phyloP scores from a whole-genome alignment of 2,329 filamentous ascomycete genomes.

The Exophiala aquamarina region DNA sequence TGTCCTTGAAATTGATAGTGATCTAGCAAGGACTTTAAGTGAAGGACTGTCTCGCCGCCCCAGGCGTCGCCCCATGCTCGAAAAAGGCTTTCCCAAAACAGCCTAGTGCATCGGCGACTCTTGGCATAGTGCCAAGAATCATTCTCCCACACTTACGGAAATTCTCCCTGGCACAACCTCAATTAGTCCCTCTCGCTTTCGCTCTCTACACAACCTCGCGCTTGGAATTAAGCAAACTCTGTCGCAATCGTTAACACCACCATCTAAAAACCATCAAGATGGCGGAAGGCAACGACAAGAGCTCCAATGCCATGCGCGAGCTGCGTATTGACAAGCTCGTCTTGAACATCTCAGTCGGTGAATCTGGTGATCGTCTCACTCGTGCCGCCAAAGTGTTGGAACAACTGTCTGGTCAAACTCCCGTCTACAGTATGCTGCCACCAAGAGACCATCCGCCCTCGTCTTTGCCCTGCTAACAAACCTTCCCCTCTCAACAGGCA shows the following conservation, averaged over 20 bases:
- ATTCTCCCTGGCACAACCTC: too few species aligned
- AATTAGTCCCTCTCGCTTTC: too few species aligned
- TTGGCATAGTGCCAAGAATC: too few species aligned
- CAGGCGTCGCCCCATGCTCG: too few species aligned
- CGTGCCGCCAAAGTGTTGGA: constrained; percentile 99
- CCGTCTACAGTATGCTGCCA: constrained; percentile 87
- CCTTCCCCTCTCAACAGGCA: constrained; percentile 60
- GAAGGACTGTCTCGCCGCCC: too few species aligned
- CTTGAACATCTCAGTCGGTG: constrained; percentile 99
- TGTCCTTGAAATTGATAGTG: too few species aligned
- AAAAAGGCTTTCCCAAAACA: too few species aligned
- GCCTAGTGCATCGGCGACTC: too few species aligned
- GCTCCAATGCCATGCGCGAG: constrained; percentile 98
- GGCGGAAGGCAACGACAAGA: constrained; percentile 74
- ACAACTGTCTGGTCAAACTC: constrained; percentile 98
- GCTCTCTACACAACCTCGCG: too few species aligned
- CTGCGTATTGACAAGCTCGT: constrained; percentile 99
- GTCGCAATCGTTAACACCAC: constrained; percentile 32
- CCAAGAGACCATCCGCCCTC: not conserved
- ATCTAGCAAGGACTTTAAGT: too few species aligned
- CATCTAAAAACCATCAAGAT: constrained; percentile 32
- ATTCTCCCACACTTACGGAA: too few species aligned
- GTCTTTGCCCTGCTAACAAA: not conserved
- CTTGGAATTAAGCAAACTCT: constrained; percentile 16
- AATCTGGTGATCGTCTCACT: constrained; percentile 99